Conservation (phyloP, 2,329 filamentous ascomycete genomes). For the Periconia macrospinosa region DNA sequence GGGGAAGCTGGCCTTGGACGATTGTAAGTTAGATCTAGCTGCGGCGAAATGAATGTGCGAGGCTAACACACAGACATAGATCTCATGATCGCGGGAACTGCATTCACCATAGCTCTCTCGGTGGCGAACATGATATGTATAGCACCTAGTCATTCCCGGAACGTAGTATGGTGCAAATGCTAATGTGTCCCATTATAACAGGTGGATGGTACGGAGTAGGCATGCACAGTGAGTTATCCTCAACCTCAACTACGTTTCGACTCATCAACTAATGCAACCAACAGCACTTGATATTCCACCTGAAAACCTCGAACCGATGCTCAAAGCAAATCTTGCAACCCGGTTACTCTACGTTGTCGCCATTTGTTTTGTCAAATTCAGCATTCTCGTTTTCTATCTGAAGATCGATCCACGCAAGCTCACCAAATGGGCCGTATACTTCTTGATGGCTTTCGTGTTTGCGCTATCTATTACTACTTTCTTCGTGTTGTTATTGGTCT, state of each 20-base stretch:
- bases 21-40: constrained; percentile 3
- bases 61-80: neutral
- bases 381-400: constrained; percentile 8
- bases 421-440: constrained; percentile 1
- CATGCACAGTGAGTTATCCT: constrained; percentile 4
- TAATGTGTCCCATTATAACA: neutral
- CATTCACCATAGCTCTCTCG: constrained; percentile 4
- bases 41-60: neutral
- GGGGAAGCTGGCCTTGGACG: neutral
- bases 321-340: constrained; percentile 7
- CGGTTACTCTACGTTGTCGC: constrained; percentile 6
- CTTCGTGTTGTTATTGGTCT: constrained; percentile 7
- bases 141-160: neutral
- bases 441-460: constrained; percentile 4
- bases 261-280: neutral
- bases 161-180: neutral
- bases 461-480: constrained; percentile 5
- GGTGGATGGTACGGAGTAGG: constrained; percentile 5
- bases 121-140: constrained; percentile 8
- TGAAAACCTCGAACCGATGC: constrained; percentile 5
- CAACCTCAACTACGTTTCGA: neutral
- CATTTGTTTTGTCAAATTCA: constrained; percentile 7
- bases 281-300: constrained; percentile 1
- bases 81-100: neutral
- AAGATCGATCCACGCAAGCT: constrained; percentile 6